Percentiles rank a stretch among this genome's conserved stretches.
These are phyloP conservation scores for Suhomyces emberorum DNA, from an alignment of 805 yeast species.

Conservation along the genomic window DNA sequence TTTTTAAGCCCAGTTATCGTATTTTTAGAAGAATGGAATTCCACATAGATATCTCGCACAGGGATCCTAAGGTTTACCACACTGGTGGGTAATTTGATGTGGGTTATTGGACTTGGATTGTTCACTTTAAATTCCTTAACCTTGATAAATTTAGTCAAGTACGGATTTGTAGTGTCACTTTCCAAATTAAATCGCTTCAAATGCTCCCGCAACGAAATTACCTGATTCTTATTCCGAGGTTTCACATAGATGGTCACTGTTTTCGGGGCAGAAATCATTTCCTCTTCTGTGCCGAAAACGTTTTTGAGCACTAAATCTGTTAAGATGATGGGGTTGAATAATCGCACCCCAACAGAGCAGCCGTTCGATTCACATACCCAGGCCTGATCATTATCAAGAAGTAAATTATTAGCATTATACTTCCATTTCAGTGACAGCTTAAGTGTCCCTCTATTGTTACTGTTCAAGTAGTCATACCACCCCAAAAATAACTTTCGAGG, in stretches of 20 bases:
- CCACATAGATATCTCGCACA: conserved; percentile 31
- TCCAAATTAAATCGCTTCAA: conserved; percentile 8
- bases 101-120: conserved; percentile 14
- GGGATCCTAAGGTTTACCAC: conserved; percentile 32
- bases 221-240: conserved; percentile 23
- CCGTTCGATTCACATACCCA: conserved; percentile 32
- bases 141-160: conserved; percentile 29
- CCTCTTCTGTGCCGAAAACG: conserved; percentile 6
- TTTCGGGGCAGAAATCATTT: conserved; percentile 12
- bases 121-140: conserved; percentile 20
- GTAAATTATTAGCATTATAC: conserved; percentile 37
- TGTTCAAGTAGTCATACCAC: conserved; percentile 36
- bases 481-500: conserved; percentile 32
- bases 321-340: conserved; percentile 29
- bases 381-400: conserved; percentile 29
- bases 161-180: conserved; percentile 17
- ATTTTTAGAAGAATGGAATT: conserved; percentile 13
- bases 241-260: conserved; percentile 26
- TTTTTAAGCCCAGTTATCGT: conserved; percentile 13
- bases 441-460: conserved; percentile 8
- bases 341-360: conserved; percentile 36
- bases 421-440: conserved; percentile 20
- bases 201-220: conserved; percentile 15
- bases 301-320: conserved; percentile 32
- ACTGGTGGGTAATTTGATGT: conserved; percentile 32